Base-by-base conservation (phyloP, 495 filamentous ascomycete genomes). In the Friedmanniomyces simplex region DNA sequence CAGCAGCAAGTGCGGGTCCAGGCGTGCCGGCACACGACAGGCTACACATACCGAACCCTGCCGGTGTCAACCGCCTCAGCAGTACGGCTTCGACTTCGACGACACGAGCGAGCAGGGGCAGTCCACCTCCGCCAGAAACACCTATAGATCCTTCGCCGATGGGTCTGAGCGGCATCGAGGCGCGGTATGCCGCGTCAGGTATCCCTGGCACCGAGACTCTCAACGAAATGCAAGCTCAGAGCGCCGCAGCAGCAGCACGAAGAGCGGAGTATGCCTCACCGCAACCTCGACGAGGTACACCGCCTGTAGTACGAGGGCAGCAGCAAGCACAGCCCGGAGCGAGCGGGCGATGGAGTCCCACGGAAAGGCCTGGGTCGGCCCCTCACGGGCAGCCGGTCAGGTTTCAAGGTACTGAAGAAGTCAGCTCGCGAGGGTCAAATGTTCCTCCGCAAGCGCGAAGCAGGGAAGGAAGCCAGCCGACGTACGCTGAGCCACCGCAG, bases 51-150 rank as follows among this genome's bases (percentile, higher is more conserved):
- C 73, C 76, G 12, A 75, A 77, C 37, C 73, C 75, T 7, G 68
- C 59, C 7, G 73, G 77, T 6, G 78, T 96, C 68, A 87, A 91
- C 71, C 81, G 90, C 24, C 82, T 94, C 60, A 84, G 82, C 52
- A 94, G 89, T 0, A 90, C 87, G 26, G 89, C 91, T 16, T 96
- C 93, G 0, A 95, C 82, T 0, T 95, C 91, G 1, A 98, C 93
- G 8, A 97, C 94, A 11, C 80, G 88, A 55, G 93, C 91, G 30
- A 85, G 89, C 67, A 80, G 93, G 61, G 93, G 93, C 20, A 96
- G 91, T 21, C 93, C 93, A 1, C 91, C 94, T 6, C 93, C 93
- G 3, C 93, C 93, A 2, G 94, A 97, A 68, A 97, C 93, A 0
- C 93, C 93, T 43, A 79, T 87, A 11, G 85, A 85, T 39, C 86